phyloP scores from a whole-genome alignment of 140 eudicot genomes.

The Artemisia princeps region DNA sequence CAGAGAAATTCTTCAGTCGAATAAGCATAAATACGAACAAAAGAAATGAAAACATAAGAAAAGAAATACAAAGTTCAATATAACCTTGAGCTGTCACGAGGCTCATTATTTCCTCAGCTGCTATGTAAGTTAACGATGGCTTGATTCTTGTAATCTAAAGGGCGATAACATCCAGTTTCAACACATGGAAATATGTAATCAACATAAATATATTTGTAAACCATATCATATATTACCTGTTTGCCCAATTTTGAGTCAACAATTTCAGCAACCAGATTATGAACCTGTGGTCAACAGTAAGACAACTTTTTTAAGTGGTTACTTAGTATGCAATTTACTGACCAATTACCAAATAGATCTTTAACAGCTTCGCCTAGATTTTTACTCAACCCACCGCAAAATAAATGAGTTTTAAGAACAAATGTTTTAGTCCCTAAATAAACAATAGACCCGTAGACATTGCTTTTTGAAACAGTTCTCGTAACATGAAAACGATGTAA shows the following conservation, averaged over 20 bases:
- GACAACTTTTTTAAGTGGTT: slow-evolving; percentile 5
- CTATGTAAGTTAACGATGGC: slow-evolving; percentile 82
- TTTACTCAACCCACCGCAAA: slow-evolving; percentile 5
- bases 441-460: too few relatives aligned
- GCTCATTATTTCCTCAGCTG: slow-evolving; percentile 98
- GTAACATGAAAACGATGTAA: neutral
- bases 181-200: neutral
- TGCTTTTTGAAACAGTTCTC: too few relatives aligned
- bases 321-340: neutral
- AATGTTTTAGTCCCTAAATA: too few relatives aligned
- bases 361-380: neutral
- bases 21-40: neutral
- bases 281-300: slow-evolving; percentile 48
- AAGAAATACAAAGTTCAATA: slow-evolving; percentile 3
- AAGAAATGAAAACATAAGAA: neutral
- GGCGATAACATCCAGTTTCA: slow-evolving; percentile 14
- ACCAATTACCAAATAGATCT: neutral
- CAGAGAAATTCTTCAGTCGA: slow-evolving; percentile 8
- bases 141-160: slow-evolving; percentile 75
- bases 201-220: slow-evolving; percentile 2
- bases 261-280: slow-evolving; percentile 92
- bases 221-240: slow-evolving; percentile 47
- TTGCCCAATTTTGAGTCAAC: slow-evolving; percentile 90
- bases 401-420: neutral
- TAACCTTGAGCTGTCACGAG: slow-evolving; percentile 96